Percentiles rank a stretch among this genome's conserved stretches.
Conservation (phyloP, 306 rosid species). For the Cucurbita moschata region DNA sequence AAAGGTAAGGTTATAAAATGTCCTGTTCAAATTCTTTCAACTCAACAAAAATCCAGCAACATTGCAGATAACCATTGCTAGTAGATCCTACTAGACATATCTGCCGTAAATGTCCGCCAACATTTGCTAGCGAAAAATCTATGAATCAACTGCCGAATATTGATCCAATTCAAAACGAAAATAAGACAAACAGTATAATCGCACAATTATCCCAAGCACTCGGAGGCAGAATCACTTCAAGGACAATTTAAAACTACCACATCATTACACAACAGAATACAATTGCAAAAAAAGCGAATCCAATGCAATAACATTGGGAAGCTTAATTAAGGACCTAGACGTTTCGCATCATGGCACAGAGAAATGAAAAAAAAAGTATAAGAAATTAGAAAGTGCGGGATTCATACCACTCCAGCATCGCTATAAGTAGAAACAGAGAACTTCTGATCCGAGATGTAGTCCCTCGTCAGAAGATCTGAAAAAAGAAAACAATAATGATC, state of each 20-base stretch:
- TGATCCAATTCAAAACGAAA: background rate
- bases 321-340: background rate
- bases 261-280: background rate
- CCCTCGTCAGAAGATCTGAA: constrained; percentile 73
- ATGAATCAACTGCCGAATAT: background rate
- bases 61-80: background rate
- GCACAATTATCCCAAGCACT: background rate
- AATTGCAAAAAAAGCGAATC: background rate
- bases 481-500: background rate
- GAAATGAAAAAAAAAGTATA: background rate
- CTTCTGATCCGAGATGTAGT: constrained; percentile 68
- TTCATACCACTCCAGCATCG: constrained; percentile 64
- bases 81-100: background rate
- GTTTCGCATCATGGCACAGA: background rate
- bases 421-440: constrained; percentile 56
- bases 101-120: background rate
- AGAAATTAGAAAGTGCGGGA: background rate
- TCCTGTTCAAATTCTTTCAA: background rate
- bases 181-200: background rate
- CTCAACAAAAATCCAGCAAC: background rate
- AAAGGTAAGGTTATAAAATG: background rate
- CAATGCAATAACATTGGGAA: background rate
- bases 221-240: background rate
- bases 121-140: background rate
- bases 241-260: background rate